These are phyloP conservation scores for Penicillium sp. DNA, from an alignment of 2,329 filamentous ascomycete species.

Conservation along the genomic window DNA sequence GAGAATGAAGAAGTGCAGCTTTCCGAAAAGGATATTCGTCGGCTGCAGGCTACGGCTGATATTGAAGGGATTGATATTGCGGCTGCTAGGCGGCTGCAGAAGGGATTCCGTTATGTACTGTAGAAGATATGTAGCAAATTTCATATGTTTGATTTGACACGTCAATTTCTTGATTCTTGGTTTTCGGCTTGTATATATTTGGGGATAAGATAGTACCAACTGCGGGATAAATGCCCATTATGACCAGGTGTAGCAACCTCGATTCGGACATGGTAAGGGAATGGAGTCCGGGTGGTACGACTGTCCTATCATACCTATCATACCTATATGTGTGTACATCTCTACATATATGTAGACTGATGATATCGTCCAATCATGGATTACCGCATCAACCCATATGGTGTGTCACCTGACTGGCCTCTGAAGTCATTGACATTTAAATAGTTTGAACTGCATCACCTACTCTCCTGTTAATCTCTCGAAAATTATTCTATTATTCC, in stretches of 20 bases:
- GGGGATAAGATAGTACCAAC: too few relatives aligned
- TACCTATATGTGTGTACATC: too few relatives aligned
- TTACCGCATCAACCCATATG: conserved; percentile 1
- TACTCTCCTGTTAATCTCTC: background rate
- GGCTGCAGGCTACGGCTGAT: conserved; percentile 53
- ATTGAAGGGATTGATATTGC: conserved; percentile 53
- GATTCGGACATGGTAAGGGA: background rate
- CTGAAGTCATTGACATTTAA: conserved; percentile 8
- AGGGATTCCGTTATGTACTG: conserved; percentile 56
- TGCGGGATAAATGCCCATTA: too few relatives aligned
- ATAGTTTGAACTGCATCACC: background rate
- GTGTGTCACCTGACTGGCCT: conserved; percentile 2
- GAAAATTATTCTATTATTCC: background rate
- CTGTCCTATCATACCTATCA: background rate
- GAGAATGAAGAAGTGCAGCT: conserved; percentile 51
- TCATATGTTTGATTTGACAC: background rate
- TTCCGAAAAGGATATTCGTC: conserved; percentile 49
- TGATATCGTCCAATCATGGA: background rate
- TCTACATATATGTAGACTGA: background rate
- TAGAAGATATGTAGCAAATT: conserved; percentile 19
- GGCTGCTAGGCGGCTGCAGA: conserved; percentile 52
- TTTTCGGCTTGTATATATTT: too few relatives aligned
- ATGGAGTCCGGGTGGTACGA: background rate
- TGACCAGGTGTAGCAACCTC: too few relatives aligned
- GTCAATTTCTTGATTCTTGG: background rate